Percentiles rank a stretch among this genome's conserved stretches.
Evolutionary conservation across 2,329 filamentous ascomycete species (phyloP).

Genomic region (Rasamsonia emersonii): DNA sequence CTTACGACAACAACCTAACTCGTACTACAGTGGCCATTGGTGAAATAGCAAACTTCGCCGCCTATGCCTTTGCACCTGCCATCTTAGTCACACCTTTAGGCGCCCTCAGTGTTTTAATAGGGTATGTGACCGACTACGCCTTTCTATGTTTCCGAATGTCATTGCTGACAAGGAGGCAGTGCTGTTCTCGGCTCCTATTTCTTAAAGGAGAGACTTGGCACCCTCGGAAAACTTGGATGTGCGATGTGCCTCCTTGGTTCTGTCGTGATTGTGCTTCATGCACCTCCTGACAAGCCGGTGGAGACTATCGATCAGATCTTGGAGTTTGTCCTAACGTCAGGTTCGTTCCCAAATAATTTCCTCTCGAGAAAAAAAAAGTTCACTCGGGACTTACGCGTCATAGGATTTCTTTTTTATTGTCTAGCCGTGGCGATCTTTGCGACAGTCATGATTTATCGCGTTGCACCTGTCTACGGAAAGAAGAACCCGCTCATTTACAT

Average conservation of each 20-base stretch:
- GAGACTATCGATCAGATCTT: conserved; percentile 87
- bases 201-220: conserved; percentile 80
- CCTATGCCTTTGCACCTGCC: conserved; percentile 96
- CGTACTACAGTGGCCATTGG: conserved; percentile 68
- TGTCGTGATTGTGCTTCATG: conserved; percentile 95
- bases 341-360: conserved; percentile 45
- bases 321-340: conserved; percentile 80
- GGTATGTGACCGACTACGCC: conserved; percentile 33
- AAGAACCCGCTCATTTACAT: conserved; percentile 94
- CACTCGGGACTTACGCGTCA: conserved; percentile 3
- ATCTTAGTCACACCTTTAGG: conserved; percentile 94
- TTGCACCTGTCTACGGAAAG: conserved; percentile 83
- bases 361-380: no score
- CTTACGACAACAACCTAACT: conserved; percentile 2
- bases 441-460: conserved; percentile 88
- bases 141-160: conserved; percentile 4
- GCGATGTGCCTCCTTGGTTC: conserved; percentile 94
- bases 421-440: conserved; percentile 73
- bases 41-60: conserved; percentile 94
- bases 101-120: conserved; percentile 88
- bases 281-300: conserved; percentile 86
- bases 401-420: conserved; percentile 87
- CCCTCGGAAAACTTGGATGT: conserved; percentile 85
- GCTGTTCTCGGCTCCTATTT: conserved; percentile 94
- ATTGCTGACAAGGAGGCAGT: conserved; percentile 32